phyloP scores from a whole-genome alignment of 176 grass and related monocot species.

The Cenchrus americanus region DNA sequence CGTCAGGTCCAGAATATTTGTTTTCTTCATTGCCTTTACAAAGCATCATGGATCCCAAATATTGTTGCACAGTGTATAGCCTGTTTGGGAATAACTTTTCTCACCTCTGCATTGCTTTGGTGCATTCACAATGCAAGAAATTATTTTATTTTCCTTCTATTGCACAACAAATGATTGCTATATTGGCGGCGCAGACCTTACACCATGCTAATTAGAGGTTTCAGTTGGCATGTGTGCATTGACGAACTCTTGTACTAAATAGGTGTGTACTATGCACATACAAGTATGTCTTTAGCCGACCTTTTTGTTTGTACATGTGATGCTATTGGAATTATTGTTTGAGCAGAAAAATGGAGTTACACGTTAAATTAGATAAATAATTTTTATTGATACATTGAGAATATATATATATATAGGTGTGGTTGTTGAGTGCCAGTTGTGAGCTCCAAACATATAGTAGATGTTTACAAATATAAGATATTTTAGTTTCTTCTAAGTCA shows the following conservation, averaged over 20 bases:
- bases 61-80: background rate
- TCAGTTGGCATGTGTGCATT: background rate
- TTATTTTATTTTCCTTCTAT: background rate
- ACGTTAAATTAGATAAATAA: background rate
- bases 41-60: slow-evolving; percentile 20
- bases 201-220: background rate
- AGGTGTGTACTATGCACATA: background rate
- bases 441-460: background rate
- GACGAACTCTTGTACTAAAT: background rate
- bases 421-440: background rate
- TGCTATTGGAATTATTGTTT: background rate
- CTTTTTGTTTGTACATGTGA: slow-evolving; percentile 24
- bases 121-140: background rate
- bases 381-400: background rate
- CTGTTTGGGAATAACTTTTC: background rate
- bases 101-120: background rate
- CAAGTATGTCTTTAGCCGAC: background rate
- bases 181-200: background rate
- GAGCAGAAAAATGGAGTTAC: no score
- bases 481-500: background rate
- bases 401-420: background rate
- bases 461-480: background rate
- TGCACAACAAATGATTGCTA: background rate
- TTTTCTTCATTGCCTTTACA: slow-evolving; percentile 12
- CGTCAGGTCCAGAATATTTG: slow-evolving; percentile 12